Base-by-base conservation (phyloP, 768 basidiomycete genomes). In the Rhodocollybia butyracea region DNA sequence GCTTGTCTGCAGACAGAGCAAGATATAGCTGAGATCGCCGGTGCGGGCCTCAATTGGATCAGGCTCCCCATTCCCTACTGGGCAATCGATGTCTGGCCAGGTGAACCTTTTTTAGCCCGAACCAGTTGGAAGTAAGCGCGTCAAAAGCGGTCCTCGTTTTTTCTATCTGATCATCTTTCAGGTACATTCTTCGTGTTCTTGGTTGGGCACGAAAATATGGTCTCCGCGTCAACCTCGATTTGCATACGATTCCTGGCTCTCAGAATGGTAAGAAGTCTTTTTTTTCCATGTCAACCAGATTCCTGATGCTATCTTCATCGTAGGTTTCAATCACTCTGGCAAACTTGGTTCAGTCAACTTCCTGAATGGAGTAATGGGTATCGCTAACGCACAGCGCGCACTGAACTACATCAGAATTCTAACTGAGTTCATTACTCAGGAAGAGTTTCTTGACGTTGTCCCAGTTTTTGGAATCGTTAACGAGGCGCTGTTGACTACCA, bases 201-300 rank as follows among this genome's bases (percentile, higher is more conserved):
- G 77, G 75, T 2, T 97, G 94, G 94, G 86, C 85, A 13, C 77
- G 93, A 47, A 95, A 97, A 70, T 95, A 95, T 66, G 93, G 93
- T 1, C 61, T 95, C n/a, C 79, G 93, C 27, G 83, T 95, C 52
- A 83, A 83, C 63, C 73, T 95, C 12, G 94, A 95, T 71, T 69
- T 92, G 31, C 89, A 91, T 66, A 78, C 88, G 3, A 75, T 86
- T 24, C 91, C 92, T 29, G 92, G 93, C 39, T 84, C 82, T 43
- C 89, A 91, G 63, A 90, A 89, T 66, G 89, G 87, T 69, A 59
- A 17, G 51, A 34, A 10, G n/a, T n/a, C n/a, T 24, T 34, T 46
- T 22, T 10, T 21, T 8, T 0, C 34, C 12, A 24, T 5, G 89
- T 89, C 66, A 88, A 86, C 68, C 12, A 42, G 11, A 2, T 51